Conservation (phyloP, 192 early-diverging fungal species). For the Linnemannia zychae region DNA sequence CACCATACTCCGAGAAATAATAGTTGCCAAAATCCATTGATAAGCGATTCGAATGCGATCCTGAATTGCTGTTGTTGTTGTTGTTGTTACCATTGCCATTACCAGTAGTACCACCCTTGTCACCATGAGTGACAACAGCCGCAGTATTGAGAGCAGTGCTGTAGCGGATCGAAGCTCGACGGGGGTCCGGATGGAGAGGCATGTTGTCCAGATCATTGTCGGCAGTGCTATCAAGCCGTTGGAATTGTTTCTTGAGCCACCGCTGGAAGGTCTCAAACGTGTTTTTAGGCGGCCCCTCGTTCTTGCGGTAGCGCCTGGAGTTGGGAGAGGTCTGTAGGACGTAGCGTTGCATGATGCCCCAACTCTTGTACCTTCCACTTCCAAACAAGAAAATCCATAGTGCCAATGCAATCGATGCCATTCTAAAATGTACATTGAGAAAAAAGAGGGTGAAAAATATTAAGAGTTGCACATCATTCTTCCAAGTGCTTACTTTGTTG, state of each 20-base stretch:
- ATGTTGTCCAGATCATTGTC: conserved; percentile 32
- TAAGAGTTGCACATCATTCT: not conserved
- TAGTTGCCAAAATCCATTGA: conserved; percentile 33
- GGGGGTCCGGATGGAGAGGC: conserved; percentile 26
- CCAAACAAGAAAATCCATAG: conserved; percentile 57
- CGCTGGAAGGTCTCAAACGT: not conserved
- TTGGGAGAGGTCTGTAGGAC: conserved; percentile 50
- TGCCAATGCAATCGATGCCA: conserved; percentile 46
- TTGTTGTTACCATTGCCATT: not conserved
- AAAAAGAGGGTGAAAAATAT: not conserved
- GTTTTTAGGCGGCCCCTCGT: not conserved
- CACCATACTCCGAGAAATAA: conserved; percentile 46
- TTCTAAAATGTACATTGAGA: conserved; percentile 5
- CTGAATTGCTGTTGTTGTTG: not conserved
- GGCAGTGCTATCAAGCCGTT: conserved; percentile 21
- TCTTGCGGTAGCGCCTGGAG: conserved; percentile 14
- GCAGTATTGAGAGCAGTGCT: conserved; percentile 26
- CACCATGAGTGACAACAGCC: not conserved
- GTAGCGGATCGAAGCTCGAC: conserved; percentile 12
- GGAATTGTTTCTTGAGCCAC: conserved; percentile 8
- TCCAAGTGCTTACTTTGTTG: too few species aligned
- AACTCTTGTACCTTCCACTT: conserved; percentile 55
- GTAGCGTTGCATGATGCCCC: conserved; percentile 56
- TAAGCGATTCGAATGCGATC: not conserved
- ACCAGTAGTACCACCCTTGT: not conserved